A percentile compares a stretch with the other conserved stretches of the same genome.
These are phyloP conservation scores for Rosellinia necatrix DNA, from an alignment of 2,329 filamentous ascomycete species.

Conservation along the genomic window DNA sequence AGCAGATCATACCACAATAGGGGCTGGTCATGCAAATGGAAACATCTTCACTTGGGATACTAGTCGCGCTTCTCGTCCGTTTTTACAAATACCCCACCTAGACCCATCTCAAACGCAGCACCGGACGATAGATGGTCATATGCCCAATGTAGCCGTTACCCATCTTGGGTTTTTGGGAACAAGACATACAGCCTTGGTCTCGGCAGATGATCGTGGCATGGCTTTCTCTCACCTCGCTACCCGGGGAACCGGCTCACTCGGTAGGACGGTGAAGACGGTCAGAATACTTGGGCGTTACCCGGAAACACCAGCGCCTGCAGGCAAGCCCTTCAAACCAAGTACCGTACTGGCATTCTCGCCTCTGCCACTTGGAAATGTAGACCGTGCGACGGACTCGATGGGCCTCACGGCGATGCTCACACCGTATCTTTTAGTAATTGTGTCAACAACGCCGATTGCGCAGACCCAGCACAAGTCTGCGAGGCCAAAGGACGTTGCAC, in stretches of 20 bases:
- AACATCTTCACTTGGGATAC: slow-evolving; percentile 98
- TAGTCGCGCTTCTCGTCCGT: slow-evolving; percentile 78
- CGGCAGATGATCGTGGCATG: slow-evolving; percentile 94
- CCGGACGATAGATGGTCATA: slow-evolving; percentile 78
- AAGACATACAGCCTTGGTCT: slow-evolving; percentile 90
- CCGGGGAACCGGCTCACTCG: slow-evolving; percentile 83
- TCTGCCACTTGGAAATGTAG: slow-evolving; percentile 90
- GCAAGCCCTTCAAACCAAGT: slow-evolving; percentile 82
- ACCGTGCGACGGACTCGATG: slow-evolving; percentile 83
- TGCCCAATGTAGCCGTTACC: slow-evolving; percentile 75
- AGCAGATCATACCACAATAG: slow-evolving; percentile 90
- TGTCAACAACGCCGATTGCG: slow-evolving; percentile 93
- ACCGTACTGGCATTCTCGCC: slow-evolving; percentile 92
- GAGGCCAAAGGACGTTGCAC: slow-evolving; percentile 85
- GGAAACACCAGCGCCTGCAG: slow-evolving; percentile 62
- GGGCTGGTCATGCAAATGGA: slow-evolving; percentile 85
- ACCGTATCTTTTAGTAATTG: slow-evolving; percentile 92
- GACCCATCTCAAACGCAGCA: slow-evolving; percentile 67
- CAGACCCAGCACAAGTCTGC: slow-evolving; percentile 96
- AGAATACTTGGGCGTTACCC: slow-evolving; percentile 92
- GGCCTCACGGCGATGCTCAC: slow-evolving; percentile 95
- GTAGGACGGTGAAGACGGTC: slow-evolving; percentile 84
- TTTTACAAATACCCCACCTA: slow-evolving; percentile 82
- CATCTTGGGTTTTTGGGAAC: slow-evolving; percentile 96
- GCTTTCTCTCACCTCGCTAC: slow-evolving; percentile 97